Conservation (phyloP, 2,329 filamentous ascomycete genomes). For the Sclerotinia subarctica region DNA sequence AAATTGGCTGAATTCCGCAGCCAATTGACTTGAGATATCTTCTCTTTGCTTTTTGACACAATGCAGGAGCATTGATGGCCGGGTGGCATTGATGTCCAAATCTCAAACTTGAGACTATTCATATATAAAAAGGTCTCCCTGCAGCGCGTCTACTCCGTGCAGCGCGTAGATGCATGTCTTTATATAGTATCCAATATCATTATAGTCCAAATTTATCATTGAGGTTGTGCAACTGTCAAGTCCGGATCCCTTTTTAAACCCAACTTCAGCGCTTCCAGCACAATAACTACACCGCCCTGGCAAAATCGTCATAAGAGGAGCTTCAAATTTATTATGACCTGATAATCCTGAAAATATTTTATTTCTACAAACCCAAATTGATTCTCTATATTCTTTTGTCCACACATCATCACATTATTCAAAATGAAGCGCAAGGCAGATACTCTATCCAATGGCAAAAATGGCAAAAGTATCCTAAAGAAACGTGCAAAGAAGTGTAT, state of each 20-base stretch:
- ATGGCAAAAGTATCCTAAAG: conserved; percentile 43
- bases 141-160: not conserved
- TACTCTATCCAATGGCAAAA: conserved; percentile 43
- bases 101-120: conserved; percentile 18
- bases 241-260: not conserved
- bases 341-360: conserved; percentile 16
- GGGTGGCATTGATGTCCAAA: conserved; percentile 11
- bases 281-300: conserved; percentile 14
- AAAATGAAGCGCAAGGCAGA: conserved; percentile 61
- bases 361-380: not conserved
- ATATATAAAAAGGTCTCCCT: not conserved
- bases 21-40: conserved; percentile 11
- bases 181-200: not conserved
- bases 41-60: not conserved
- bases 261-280: not conserved
- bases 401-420: conserved; percentile 18
- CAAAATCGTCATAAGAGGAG: conserved; percentile 9
- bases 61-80: not conserved
- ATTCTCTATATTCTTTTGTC: not conserved
- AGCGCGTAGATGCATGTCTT: conserved; percentile 6
- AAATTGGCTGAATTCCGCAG: not conserved
- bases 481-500: conserved; percentile 51
- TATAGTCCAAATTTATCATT: not conserved
- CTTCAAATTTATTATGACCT: conserved; percentile 22
- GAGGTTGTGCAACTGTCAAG: conserved; percentile 10